A percentile compares a stretch with the other conserved stretches of the same genome.
Evolutionary conservation across 2,329 filamentous ascomycete species (phyloP).

Genomic region (Cyanodermella asteris): DNA sequence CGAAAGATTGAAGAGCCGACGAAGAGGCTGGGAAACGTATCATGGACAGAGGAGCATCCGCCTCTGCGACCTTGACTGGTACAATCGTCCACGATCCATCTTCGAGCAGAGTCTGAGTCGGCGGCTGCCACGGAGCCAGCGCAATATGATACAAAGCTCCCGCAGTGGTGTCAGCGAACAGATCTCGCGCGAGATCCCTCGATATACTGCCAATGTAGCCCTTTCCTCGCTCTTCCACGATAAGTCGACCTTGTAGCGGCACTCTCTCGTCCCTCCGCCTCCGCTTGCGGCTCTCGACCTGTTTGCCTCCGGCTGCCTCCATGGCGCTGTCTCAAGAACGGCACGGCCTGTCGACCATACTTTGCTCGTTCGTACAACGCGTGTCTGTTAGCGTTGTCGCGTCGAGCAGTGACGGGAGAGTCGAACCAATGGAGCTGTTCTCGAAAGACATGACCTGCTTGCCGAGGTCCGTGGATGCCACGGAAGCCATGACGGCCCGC

Average conservation of each 20-base stretch:
- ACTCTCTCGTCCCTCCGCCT: slow-evolving; percentile 3
- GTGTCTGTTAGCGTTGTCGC: too few species aligned
- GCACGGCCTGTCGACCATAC: too few species aligned
- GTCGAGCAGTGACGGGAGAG: too few species aligned
- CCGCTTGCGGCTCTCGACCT: slow-evolving; percentile 6
- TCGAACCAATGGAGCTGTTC: too few species aligned
- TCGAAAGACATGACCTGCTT: too few species aligned
- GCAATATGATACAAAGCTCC: slow-evolving; percentile 19
- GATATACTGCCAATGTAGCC: slow-evolving; percentile 73
- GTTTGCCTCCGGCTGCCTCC: too few species aligned
- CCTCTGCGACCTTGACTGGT: slow-evolving; percentile 37
- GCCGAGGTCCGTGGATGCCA: too few species aligned
- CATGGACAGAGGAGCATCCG: slow-evolving; percentile 46
- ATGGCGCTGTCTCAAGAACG: too few species aligned
- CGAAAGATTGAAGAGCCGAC: slow-evolving; percentile 56
- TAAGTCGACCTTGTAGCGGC: slow-evolving; percentile 48
- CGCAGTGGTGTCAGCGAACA: slow-evolving; percentile 27
- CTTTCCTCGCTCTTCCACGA: slow-evolving; percentile 67
- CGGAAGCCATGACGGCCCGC: too few species aligned
- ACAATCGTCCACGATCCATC: slow-evolving; percentile 67
- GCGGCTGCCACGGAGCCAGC: slow-evolving; percentile 23
- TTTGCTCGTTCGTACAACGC: too few species aligned
- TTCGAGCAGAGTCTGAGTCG: slow-evolving; percentile 21
- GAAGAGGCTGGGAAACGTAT: slow-evolving; percentile 58
- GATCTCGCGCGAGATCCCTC: slow-evolving; percentile 60